Percentiles rank a stretch among this genome's conserved stretches.
Conservation (phyloP, 2,329 filamentous ascomycete genomes). For the Lasiodiplodia sp. region DNA sequence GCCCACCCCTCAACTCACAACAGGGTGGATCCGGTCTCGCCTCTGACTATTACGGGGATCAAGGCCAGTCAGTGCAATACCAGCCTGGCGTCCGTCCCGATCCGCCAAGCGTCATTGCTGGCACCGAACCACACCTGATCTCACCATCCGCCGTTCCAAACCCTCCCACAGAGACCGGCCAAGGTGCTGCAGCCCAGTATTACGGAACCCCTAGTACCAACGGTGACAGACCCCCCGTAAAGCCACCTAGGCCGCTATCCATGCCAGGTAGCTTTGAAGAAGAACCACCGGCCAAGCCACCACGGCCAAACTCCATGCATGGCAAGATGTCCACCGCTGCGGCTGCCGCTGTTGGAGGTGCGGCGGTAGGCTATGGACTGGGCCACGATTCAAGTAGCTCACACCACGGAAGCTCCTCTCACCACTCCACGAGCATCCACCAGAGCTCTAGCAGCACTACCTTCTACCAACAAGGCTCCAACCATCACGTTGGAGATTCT, state of each 20-base stretch:
- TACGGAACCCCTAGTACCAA: conserved; percentile 42
- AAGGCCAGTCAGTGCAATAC: conserved; percentile 64
- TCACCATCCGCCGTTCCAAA: conserved; percentile 58
- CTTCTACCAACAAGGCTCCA: conserved; percentile 42
- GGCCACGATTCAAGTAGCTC: conserved; percentile 38
- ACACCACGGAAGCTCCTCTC: conserved; percentile 29
- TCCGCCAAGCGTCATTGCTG: conserved; percentile 61
- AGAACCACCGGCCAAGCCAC: conserved; percentile 45
- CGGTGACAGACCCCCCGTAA: conserved; percentile 38
- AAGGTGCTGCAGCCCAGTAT: conserved; percentile 66
- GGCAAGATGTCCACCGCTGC: conserved; percentile 46
- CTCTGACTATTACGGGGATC: conserved; percentile 69
- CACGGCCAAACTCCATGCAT: conserved; percentile 36
- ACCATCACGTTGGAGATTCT: conserved; percentile 13
- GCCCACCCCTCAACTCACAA: conserved; percentile 46
- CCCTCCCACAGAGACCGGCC: conserved; percentile 66
- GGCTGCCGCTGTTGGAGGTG: conserved; percentile 48
- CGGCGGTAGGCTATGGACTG: conserved; percentile 52
- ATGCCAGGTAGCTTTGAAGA: conserved; percentile 48
- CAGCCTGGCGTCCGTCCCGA: conserved; percentile 67
- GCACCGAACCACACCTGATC: conserved; percentile 63
- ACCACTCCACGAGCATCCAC: conserved; percentile 30
- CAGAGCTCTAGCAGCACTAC: conserved; percentile 13
- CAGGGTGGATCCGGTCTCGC: conserved; percentile 59
- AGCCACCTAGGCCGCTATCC: conserved; percentile 42